Evolutionary conservation across 73 alveolate genomes (phyloP).

Genomic region (Tetrahymena borealis): DNA sequence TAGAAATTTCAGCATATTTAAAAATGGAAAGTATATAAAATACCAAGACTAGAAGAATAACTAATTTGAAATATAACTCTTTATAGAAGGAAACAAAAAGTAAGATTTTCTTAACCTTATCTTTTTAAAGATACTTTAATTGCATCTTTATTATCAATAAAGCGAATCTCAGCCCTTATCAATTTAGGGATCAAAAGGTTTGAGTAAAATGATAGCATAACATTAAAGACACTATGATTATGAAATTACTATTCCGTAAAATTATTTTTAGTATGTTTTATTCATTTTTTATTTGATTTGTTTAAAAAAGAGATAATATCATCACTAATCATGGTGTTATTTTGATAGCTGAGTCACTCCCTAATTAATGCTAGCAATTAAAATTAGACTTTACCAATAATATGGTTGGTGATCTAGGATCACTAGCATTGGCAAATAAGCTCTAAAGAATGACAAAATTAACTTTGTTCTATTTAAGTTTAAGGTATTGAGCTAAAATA

Average conservation of each 20-base stretch:
- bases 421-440: background rate
- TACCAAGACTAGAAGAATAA: background rate
- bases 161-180: background rate
- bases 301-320: background rate
- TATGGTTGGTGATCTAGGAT: background rate
- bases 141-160: background rate
- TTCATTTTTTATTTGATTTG: background rate
- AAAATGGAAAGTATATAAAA: background rate
- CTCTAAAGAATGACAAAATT: background rate
- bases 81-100: background rate
- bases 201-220: background rate
- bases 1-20: background rate
- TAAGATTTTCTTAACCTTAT: background rate
- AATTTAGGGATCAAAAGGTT: background rate
- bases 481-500: background rate
- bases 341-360: background rate
- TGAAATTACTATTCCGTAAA: background rate
- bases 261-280: background rate
- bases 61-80: background rate
- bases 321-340: background rate
- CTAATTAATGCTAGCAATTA: background rate
- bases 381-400: background rate
- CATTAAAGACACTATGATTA: background rate
- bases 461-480: background rate
- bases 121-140: no score